These are phyloP conservation scores for Dipteronia dyeriana DNA, from an alignment of 345 rosid genomes.

Conservation along the genomic window DNA sequence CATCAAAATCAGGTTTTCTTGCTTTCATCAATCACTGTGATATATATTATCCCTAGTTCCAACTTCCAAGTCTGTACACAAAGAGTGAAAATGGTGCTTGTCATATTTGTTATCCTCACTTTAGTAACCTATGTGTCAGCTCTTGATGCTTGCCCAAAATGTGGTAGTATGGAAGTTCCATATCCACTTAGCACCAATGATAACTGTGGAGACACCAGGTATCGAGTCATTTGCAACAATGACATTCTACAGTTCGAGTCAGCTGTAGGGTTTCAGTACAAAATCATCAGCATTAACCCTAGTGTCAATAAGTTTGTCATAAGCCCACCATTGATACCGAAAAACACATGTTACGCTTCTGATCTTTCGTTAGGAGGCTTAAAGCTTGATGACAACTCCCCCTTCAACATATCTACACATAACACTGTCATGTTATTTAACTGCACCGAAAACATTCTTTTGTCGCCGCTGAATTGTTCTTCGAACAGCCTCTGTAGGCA, in stretches of 20 bases:
- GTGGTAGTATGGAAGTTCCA: conserved; percentile 53
- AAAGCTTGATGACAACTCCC: conserved; percentile 42
- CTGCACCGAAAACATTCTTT: conserved; percentile 44
- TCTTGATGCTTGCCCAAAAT: conserved; percentile 43
- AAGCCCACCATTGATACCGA: conserved; percentile 39
- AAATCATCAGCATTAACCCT: conserved; percentile 47
- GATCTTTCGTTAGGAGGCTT: conserved; percentile 52
- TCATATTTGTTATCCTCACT: conserved; percentile 15
- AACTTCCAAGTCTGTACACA: no score
- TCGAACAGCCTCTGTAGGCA: conserved; percentile 47
- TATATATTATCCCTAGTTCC: background rate
- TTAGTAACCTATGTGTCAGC: conserved; percentile 34
- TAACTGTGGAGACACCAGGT: conserved; percentile 55
- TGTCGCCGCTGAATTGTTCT: conserved; percentile 56
- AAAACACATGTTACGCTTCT: conserved; percentile 44
- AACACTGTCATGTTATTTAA: conserved; percentile 63
- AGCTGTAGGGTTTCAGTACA: conserved; percentile 34
- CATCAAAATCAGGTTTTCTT: conserved; percentile 8
- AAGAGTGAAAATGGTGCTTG: no score
- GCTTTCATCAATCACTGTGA: background rate
- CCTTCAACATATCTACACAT: conserved; percentile 58
- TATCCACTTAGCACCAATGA: conserved; percentile 57
- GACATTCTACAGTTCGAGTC: conserved; percentile 44
- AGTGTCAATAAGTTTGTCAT: conserved; percentile 40
- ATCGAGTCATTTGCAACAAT: conserved; percentile 47